Base-by-base conservation (phyloP, 2,329 filamentous ascomycete species). In the Cladosporium sphaerospermum region DNA sequence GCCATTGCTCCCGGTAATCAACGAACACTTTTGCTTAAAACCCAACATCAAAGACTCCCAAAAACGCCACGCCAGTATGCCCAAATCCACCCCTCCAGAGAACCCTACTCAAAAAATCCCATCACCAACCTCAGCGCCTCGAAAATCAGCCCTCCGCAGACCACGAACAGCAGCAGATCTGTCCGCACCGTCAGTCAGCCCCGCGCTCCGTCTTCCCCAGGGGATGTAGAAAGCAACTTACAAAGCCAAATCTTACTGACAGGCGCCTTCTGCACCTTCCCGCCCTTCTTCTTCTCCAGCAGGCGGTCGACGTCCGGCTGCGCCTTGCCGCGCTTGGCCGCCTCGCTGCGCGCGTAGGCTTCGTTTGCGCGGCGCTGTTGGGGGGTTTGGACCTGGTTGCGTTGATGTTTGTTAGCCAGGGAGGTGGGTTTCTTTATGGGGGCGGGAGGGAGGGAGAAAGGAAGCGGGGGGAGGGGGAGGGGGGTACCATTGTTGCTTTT, bases 351-450 rank as follows among this genome's bases (percentile, higher is more conserved):
- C 61, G 79, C 84, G 73, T 89, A 95, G 72, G 86, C 86, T 66
- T 81, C 81, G 75, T 93, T 93, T 58, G 85, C 84, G 66, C 83
- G 83, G 70, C 88, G 85, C 77, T 93, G 89, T 71, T 89, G 81
- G 62, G 85, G 88, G 61, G 88, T 93, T 84, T 92, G 88, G 62
- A 84, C 86, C 87, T 90, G 13, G 36, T 16, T 16, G 14, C 14
- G 14, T 16, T 16, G 14, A 2, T 16, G n/a, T 16, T 16, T 16
- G 14, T 16, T 16, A 16, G 14, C 14, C 14, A 2, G 14, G 14
- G 14, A 2, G 14, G 14, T 16, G 14, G 14, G 14, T 16, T 16
- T 16, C 14, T 16, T 16, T 16, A 16, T 39, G 36, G 7, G 36
- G 19, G n/a, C 7, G 36, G n/a, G 36, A 14, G 7, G 36, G 16